These are phyloP conservation scores for Fusarium transvaalense DNA, from an alignment of 2,329 filamentous ascomycete species.

Conservation along the genomic window DNA sequence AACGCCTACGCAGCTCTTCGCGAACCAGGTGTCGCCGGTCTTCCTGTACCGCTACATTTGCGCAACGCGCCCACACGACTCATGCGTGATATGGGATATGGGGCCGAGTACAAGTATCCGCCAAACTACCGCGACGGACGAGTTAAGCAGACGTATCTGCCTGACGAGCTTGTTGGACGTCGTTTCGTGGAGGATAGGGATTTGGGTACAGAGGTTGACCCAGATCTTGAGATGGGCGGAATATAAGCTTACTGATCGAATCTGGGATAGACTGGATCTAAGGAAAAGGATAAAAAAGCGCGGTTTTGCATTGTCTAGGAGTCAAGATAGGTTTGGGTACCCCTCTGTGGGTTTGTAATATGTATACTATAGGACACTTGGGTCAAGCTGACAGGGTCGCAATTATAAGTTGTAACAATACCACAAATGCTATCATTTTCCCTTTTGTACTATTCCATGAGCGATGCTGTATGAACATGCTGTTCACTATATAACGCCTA, in stretches of 20 bases:
- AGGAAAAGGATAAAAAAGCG: conserved; percentile 14
- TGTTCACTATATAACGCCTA: conserved; percentile 27
- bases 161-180: conserved; percentile 76
- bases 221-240: conserved; percentile 66
- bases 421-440: neutral
- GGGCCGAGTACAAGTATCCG: conserved; percentile 95
- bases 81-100: conserved; percentile 94
- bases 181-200: conserved; percentile 84
- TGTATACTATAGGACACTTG: conserved; percentile 18
- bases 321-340: conserved; percentile 22
- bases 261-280: conserved; percentile 5
- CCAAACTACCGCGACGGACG: conserved; percentile 86
- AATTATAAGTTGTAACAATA: conserved; percentile 23
- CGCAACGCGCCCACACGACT: conserved; percentile 91
- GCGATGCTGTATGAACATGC: conserved; percentile 8
- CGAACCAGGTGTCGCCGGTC: conserved; percentile 83
- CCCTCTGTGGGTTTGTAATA: conserved; percentile 12
- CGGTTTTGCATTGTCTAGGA: conserved; percentile 25
- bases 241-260: conserved; percentile 7
- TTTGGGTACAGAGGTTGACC: conserved; percentile 82
- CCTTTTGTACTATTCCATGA: neutral
- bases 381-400: conserved; percentile 23
- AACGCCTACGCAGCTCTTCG: conserved; percentile 82
- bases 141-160: conserved; percentile 92
- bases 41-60: conserved; percentile 88